These are phyloP conservation scores for Alternaria arborescens DNA, from an alignment of 2,329 filamentous ascomycete genomes.

Conservation along the genomic window DNA sequence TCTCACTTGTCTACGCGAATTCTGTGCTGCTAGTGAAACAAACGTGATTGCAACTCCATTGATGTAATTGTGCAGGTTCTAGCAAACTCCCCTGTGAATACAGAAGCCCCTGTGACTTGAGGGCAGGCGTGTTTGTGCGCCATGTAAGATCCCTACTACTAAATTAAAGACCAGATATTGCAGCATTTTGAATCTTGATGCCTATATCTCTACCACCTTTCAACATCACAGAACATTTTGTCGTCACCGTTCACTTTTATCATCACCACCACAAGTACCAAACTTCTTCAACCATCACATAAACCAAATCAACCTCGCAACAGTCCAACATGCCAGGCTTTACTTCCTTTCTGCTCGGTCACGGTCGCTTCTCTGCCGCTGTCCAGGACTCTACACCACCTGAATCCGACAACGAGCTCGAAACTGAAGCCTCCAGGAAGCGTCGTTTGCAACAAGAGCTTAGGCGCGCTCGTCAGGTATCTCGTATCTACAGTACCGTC, in stretches of 20 bases:
- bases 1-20: not conserved
- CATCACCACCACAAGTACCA: not conserved
- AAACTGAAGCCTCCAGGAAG: not conserved
- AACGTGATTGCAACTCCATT: not conserved
- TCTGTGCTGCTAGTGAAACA: not conserved
- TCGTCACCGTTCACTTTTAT: not conserved
- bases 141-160: not conserved
- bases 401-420: not conserved
- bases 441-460: not conserved
- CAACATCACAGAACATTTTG: not conserved
- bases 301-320: not conserved
- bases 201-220: not conserved
- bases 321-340: constrained; percentile 8
- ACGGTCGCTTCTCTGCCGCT: not conserved
- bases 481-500: not conserved
- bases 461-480: not conserved
- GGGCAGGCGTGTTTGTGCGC: not conserved
- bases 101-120: not conserved
- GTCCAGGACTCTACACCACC: not conserved
- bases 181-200: not conserved
- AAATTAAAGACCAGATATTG: not conserved
- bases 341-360: constrained; percentile 3
- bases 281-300: not conserved
- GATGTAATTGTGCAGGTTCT: not conserved
- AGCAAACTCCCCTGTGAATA: not conserved